Percentiles rank a stretch among this genome's conserved stretches.
These are phyloP conservation scores for Agarophyton chilense DNA, from an alignment of 23 red algal species.

Conservation along the genomic window DNA sequence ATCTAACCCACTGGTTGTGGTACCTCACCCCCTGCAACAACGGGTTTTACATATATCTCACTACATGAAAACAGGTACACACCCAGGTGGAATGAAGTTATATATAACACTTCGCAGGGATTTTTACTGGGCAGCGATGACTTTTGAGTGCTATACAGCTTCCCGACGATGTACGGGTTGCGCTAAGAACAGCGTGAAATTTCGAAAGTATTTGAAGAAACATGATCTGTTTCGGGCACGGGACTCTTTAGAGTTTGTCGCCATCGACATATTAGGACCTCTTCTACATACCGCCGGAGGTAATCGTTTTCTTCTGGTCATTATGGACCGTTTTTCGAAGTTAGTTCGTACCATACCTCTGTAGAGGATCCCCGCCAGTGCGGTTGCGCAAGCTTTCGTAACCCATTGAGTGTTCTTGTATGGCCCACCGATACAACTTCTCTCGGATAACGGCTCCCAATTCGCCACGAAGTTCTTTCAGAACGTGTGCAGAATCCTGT, in stretches of 20 bases:
- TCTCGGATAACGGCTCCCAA: constrained; percentile 41
- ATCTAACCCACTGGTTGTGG: not conserved
- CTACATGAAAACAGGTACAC: not conserved
- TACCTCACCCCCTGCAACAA: not conserved
- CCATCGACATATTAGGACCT: not conserved
- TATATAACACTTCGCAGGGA: not conserved
- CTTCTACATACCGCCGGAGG: not conserved
- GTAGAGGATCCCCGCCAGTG: not conserved
- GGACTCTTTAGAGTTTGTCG: not conserved
- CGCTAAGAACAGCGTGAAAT: constrained; percentile 10
- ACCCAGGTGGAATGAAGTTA: not conserved
- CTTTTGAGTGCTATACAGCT: not conserved
- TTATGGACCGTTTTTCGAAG: constrained; percentile 53
- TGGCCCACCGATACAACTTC: constrained; percentile 11
- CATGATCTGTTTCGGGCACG: not conserved
- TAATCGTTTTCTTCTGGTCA: constrained; percentile 35
- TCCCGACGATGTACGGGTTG: not conserved
- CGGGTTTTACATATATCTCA: not conserved
- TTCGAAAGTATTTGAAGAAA: not conserved
- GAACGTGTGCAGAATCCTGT: constrained; percentile 18
- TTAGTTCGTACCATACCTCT: constrained; percentile 26
- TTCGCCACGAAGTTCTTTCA: constrained; percentile 44
- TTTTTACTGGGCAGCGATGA: not conserved
- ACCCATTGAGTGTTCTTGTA: constrained; percentile 3
- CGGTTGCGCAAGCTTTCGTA: constrained; percentile 7